Conservation (phyloP, 805 yeast species). For the Metschnikowia sp. region DNA sequence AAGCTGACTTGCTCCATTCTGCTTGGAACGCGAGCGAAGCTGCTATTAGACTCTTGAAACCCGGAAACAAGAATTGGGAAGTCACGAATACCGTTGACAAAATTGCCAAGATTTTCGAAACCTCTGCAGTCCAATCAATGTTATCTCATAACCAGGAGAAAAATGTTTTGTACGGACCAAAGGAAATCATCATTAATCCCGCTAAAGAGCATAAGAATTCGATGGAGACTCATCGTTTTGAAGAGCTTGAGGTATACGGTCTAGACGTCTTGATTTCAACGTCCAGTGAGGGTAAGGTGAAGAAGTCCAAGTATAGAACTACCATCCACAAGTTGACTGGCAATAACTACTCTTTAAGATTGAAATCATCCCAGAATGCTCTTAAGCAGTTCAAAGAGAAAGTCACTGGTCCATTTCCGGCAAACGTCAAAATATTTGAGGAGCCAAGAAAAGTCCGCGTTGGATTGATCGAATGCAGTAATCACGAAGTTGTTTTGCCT, state of each 20-base stretch:
- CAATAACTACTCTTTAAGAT: conserved; percentile 61
- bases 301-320: conserved; percentile 56
- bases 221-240: conserved; percentile 63
- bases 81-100: conserved; percentile 63
- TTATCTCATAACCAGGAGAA: conserved; percentile 67
- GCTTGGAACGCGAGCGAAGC: conserved; percentile 81
- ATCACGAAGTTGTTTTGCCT: conserved; percentile 63
- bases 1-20: conserved; percentile 66
- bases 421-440: conserved; percentile 59
- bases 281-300: conserved; percentile 63
- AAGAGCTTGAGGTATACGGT: conserved; percentile 75
- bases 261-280: conserved; percentile 67
- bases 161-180: conserved; percentile 67
- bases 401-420: conserved; percentile 62
- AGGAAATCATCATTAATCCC: conserved; percentile 75
- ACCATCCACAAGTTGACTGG: conserved; percentile 73
- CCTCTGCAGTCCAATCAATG: conserved; percentile 71
- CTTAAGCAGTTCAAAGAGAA: conserved; percentile 66
- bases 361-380: conserved; percentile 65
- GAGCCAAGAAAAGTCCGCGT: conserved; percentile 71
- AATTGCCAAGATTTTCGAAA: conserved; percentile 58
- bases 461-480: conserved; percentile 69
- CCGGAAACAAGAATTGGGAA: conserved; percentile 71
- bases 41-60: conserved; percentile 63
- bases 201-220: conserved; percentile 59